Evolutionary conservation across 495 filamentous ascomycete species (phyloP).

Genomic region (Geopyxis carbonaria): DNA sequence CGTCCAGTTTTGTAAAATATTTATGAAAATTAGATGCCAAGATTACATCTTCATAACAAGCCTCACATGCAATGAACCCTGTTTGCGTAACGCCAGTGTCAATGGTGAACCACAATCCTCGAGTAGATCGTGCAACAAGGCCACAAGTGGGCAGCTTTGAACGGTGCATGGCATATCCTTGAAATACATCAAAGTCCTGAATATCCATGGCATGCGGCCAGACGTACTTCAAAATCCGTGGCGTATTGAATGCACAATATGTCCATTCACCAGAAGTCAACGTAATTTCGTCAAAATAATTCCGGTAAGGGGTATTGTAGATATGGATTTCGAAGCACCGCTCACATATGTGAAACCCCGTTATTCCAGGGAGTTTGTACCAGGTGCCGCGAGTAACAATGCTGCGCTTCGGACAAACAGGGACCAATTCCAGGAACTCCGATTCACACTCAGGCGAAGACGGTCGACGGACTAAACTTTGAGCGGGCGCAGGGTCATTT

Average conservation of each 20-base stretch:
- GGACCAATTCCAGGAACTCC: conserved; percentile 3
- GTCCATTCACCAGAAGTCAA: not conserved
- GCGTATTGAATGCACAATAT: conserved; percentile 4
- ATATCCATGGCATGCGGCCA: conserved; percentile 3
- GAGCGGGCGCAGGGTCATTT: not conserved
- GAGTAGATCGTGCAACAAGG: not conserved
- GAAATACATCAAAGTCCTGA: conserved; percentile 1
- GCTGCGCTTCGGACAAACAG: conserved; percentile 3
- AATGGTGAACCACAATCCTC: conserved; percentile 2
- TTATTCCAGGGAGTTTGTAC: not conserved
- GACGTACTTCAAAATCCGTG: conserved; percentile 3
- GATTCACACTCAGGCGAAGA: not conserved
- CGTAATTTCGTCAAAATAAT: not conserved
- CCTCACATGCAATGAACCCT: conserved; percentile 4
- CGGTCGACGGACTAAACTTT: not conserved
- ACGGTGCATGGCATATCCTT: not conserved
- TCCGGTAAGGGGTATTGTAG: conserved; percentile 2
- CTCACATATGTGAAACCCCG: conserved; percentile 4
- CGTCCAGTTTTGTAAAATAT: not conserved
- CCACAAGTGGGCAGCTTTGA: not conserved
- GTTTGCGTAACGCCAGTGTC: not conserved
- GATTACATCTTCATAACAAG: conserved; percentile 7
- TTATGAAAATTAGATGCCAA: not conserved
- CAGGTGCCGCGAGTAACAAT: conserved; percentile 1
- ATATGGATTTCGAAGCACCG: conserved; percentile 6